Evolutionary conservation across 1,284 basidiomycete genomes (phyloP).

Genomic region (Pseudozyma thailandica): DNA sequence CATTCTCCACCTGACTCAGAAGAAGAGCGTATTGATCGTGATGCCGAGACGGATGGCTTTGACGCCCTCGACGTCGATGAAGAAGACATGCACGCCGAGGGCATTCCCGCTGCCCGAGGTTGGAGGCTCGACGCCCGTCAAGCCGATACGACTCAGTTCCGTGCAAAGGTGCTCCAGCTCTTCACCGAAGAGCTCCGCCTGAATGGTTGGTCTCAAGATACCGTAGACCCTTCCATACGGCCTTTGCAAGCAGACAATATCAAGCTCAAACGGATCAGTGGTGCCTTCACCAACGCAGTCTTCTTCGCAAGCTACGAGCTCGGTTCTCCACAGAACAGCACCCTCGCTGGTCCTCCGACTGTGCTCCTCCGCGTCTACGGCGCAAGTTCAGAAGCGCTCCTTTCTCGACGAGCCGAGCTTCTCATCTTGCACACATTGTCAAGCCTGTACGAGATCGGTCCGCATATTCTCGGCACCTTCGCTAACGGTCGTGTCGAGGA

Average conservation of each 20-base stretch:
- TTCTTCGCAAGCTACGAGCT: conserved; percentile 63
- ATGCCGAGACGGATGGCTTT: conserved; percentile 45
- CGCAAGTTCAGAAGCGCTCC: conserved; percentile 58
- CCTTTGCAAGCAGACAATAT: conserved; percentile 49
- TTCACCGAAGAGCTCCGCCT: conserved; percentile 55
- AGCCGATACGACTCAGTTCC: conserved; percentile 52
- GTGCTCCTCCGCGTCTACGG: conserved; percentile 66
- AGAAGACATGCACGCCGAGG: conserved; percentile 67
- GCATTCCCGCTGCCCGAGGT: conserved; percentile 63
- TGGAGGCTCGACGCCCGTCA: conserved; percentile 58
- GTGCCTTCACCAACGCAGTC: conserved; percentile 65
- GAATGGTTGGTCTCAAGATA: conserved; percentile 52
- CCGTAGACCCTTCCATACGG: conserved; percentile 40
- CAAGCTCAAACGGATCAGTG: conserved; percentile 59
- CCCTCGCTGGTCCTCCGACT: conserved; percentile 44
- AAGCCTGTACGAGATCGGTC: conserved; percentile 66
- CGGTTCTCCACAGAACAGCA: not conserved
- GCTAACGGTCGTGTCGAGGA: conserved; percentile 67
- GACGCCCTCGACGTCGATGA: conserved; percentile 61
- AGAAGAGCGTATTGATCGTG: conserved; percentile 23
- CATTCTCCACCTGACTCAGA: conserved; percentile 23
- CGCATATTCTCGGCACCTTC: conserved; percentile 67
- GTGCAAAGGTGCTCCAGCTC: conserved; percentile 52
- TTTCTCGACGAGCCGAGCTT: conserved; percentile 63
- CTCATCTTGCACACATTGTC: conserved; percentile 66